Percentiles rank a stretch among this genome's conserved stretches.
Evolutionary conservation across 306 rosid species (phyloP).

Genomic region (Vigna trinervia): DNA sequence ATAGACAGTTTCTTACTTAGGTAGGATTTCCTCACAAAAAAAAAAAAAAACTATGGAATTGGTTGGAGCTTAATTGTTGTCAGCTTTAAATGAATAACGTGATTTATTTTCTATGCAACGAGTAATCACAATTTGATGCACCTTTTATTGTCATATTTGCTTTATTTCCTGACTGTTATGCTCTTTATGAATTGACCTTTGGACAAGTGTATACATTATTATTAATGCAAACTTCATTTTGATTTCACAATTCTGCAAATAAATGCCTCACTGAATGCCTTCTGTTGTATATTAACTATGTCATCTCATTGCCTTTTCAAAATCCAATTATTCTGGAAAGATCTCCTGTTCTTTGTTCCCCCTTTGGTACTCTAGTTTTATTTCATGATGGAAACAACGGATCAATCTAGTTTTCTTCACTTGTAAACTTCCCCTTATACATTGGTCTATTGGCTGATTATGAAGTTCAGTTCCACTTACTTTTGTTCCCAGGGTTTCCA

Average conservation of each 20-base stretch:
- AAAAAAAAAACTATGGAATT: conserved; percentile 32
- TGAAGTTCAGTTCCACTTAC: not conserved
- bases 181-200: conserved; percentile 19
- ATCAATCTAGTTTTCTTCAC: not conserved
- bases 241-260: not conserved
- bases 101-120: not conserved
- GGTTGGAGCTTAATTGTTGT: conserved; percentile 23
- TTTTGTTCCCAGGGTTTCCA: not conserved
- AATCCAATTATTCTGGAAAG: not conserved
- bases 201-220: not conserved
- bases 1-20: not conserved
- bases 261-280: not conserved
- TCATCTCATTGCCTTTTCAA: not conserved
- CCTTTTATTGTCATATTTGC: not conserved
- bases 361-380: not conserved
- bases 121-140: conserved; percentile 34
- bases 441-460: not conserved
- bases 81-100: not conserved
- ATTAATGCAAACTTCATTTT: conserved; percentile 1
- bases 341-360: not conserved
- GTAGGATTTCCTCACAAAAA: conserved; percentile 27
- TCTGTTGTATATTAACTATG: not conserved
- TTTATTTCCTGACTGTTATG: conserved; percentile 8
- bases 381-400: conserved; percentile 8
- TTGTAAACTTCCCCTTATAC: not conserved